Base-by-base conservation (phyloP, 2,329 filamentous ascomycete species). In the Paecilomyces sp. region DNA sequence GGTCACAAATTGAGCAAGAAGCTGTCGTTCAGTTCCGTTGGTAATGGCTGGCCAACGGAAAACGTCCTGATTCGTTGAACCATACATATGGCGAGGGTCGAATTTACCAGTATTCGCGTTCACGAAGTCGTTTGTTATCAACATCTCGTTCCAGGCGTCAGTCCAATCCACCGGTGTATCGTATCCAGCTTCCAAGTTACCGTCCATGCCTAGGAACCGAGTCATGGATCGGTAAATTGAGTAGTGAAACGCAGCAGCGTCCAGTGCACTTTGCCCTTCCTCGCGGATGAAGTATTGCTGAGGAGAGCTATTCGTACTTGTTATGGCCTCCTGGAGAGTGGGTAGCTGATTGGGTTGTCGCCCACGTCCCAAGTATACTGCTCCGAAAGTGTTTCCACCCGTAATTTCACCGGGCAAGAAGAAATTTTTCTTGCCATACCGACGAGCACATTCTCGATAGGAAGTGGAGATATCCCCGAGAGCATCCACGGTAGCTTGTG, bases 381-480 rank as follows among this genome's bases (percentile, higher is more conserved):
- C 80, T 1, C 82, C 85, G 55, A 86, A 80, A 2, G 79, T 82
- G 62, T 87, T 85, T 52, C 85, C 85, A 63, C 81, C 81, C 22
- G 85, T 85, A 56, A 88, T 84, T 72, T 88, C 85, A 54, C 85
- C 85, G 2, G 83, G 80, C 7, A 88, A 76, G 67, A 86, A 84
- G 68, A 88, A 88, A 67, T 88, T 88, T 0, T 81, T 67, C 68
- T 88, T 88, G 50, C 83, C 83, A 41, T 82, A 74, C n/a, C 72
- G 69, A 6, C 73, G 70, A 11, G 85, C 85, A 68, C 85, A 88
- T 50, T 80, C 74, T 36, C 85, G 78, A 66, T 86, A 81, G 8
- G 79, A 78, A 24, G 77, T 73, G 24, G 83, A 84, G 68, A 84
- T 87, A 53, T 83, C 79, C 5, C 79, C 84, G 60, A 85, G 77